Conservation (phyloP, 768 basidiomycete species). For the Lyophyllum semitale region DNA sequence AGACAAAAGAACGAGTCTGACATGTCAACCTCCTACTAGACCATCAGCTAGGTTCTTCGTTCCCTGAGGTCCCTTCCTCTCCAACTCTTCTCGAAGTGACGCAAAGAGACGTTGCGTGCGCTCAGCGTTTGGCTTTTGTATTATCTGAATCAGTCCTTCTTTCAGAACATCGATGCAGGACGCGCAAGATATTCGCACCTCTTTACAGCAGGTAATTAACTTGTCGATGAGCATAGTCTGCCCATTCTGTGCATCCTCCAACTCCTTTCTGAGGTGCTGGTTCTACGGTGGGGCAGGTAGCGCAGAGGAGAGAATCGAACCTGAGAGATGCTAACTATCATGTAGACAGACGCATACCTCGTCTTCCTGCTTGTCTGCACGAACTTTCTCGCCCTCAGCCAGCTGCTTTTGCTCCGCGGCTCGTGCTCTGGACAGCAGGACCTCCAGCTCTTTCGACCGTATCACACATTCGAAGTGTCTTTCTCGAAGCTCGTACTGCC, state of each 20-base stretch:
- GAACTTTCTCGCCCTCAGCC: slow-evolving; percentile 70
- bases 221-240: slow-evolving; percentile 84
- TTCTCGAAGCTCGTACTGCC: slow-evolving; percentile 88
- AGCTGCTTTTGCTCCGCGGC: slow-evolving; percentile 87
- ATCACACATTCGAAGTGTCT: slow-evolving; percentile 92
- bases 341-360: slow-evolving; percentile 54
- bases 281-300: slow-evolving; percentile 40
- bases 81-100: slow-evolving; percentile 81
- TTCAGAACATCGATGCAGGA: slow-evolving; percentile 11
- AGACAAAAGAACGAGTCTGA: neutral
- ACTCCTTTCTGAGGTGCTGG: slow-evolving; percentile 68
- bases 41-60: slow-evolving; percentile 45
- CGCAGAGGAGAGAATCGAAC: neutral
- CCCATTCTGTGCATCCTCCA: slow-evolving; percentile 78
- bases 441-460: slow-evolving; percentile 89
- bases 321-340: slow-evolving; percentile 15
- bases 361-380: slow-evolving; percentile 69
- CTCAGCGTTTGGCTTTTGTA: slow-evolving; percentile 76
- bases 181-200: slow-evolving; percentile 49
- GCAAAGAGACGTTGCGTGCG: slow-evolving; percentile 80
- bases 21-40: slow-evolving; percentile 43
- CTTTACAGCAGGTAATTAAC: slow-evolving; percentile 83
- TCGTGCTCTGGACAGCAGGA: slow-evolving; percentile 82
- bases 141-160: slow-evolving; percentile 27
- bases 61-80: slow-evolving; percentile 60